Conservation (phyloP, 371 early-diverging fungal species). For the Umbelopsis sp. region DNA sequence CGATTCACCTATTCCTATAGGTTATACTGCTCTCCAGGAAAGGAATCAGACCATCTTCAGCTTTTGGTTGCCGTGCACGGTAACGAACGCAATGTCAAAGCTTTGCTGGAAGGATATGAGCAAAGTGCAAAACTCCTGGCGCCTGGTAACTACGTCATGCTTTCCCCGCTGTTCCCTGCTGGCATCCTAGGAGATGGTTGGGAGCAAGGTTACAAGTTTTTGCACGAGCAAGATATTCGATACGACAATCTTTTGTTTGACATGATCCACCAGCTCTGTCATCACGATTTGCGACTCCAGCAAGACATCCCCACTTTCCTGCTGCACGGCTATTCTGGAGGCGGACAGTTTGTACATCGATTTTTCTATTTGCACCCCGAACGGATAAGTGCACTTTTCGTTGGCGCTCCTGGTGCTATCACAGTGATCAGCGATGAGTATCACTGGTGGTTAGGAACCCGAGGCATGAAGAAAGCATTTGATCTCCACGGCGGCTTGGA, state of each 20-base stretch:
- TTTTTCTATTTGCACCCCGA: constrained; percentile 6
- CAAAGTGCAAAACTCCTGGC: background rate
- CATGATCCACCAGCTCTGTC: constrained; percentile 9
- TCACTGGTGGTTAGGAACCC: constrained; percentile 6
- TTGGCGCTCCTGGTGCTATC: background rate
- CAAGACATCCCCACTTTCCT: background rate
- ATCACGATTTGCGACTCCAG: background rate
- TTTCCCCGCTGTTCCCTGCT: background rate
- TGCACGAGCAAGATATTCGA: background rate
- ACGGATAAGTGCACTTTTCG: background rate
- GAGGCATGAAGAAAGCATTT: constrained; percentile 1
- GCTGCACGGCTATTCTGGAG: constrained; percentile 1
- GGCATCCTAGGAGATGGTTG: background rate
- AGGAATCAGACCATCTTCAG: background rate
- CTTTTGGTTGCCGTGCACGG: constrained; percentile 6
- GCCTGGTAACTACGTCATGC: background rate
- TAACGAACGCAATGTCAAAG: background rate
- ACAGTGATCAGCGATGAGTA: background rate
- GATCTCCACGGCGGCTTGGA: background rate
- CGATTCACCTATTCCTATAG: constrained; percentile 13
- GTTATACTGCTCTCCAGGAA: background rate
- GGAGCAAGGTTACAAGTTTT: background rate
- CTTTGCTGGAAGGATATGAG: background rate
- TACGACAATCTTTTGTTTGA: background rate
- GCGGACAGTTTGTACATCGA: constrained; percentile 7